Base-by-base conservation (phyloP, 1,284 basidiomycete species). In the Ustilago crameri region DNA sequence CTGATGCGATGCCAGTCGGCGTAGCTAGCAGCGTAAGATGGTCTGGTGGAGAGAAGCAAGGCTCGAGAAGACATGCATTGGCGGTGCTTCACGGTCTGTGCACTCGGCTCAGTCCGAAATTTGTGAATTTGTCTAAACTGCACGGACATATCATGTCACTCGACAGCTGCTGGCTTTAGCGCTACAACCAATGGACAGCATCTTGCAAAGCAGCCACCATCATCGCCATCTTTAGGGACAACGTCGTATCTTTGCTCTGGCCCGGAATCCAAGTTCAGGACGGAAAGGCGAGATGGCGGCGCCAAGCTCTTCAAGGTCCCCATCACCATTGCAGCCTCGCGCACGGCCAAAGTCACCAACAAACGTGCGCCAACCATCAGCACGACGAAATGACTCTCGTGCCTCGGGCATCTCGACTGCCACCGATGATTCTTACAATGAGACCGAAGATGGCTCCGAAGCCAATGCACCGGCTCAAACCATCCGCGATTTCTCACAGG, bases 401-500 rank as follows among this genome's bases (percentile, higher is more conserved):
- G 50, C 46, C 1, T 67, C 64, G 1, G 43, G 45, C 27, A 10
- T 67, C 20, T 67, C 64, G 18, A 35, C 45, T 8, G 38, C 32
- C 9, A 60, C 64, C 1, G 53, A 67, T 30, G 43, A 49, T 8
- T 66, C 63, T 8, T 43, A 27, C 54, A 41, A 53, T 32, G 63
- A 60, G 10, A 60, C 58, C 15, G 69, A 72, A 20, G 66, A 51
- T 48, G 71, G 51, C 2, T 62, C 63, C 10, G 70, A 68, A 30
- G 55, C 51, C 41, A 59, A 67, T 14, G 75, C 62, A 12, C 68
- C 75, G 4, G 64, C 64, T 2, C 72, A 76, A 47, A 69, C 73
- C 35, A 62, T 75, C 27, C 64, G 70, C 32, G 72, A 70, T 60
- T 73, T 74, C 7, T 65, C 74, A 22, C 63, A 61, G 20, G 73